Base-by-base conservation (phyloP, 768 basidiomycete species). In the Amanita rubescens region DNA sequence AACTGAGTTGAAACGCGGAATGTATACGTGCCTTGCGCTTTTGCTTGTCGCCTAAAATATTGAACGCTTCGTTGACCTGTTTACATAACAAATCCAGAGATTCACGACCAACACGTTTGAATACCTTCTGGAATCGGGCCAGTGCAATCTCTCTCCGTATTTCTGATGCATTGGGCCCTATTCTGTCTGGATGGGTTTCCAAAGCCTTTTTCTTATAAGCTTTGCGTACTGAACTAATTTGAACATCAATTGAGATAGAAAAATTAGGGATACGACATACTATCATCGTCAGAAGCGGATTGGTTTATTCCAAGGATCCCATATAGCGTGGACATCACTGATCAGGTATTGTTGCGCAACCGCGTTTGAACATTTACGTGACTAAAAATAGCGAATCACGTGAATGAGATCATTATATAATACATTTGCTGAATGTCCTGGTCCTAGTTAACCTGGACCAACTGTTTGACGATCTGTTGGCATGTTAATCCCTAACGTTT, bases 151-250 rank as follows among this genome's bases (percentile, higher is more conserved):
- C 72, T 61, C 77, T 81, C 55, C 79, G 77, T 53, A 71, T 67
- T 41, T 75, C 74, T 39, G 68, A 76, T 7, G 79, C 78, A 27
- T 66, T 66, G 34, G 75, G 80, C 10, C 78, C 78, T 44, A 86
- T 76, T 59, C 85, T 86, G 59, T 87, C 85, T 9, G 85, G 85
- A 62, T 87, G 85, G 1, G 86, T 87, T 63, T 84, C 82, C 24
- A 87, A 70, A 9, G 79, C 84, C 59, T 77, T 81, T 56, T 76
- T 77, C 60, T 78, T 82, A 65, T 86, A 87, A 1, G 83, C 84
- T 59, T 73, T 81, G 48, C 82, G 79, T 53, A 87, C 85, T 85
- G 57, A 7, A 43, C 17, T 53, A 17, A 41, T 14, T 47, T 30
- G 12, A 44, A 54, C 20, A 22, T 14, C 44, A 37, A 41, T 30